Evolutionary conservation across 495 filamentous ascomycete species (phyloP).

Genomic region (Choiromyces venosus): DNA sequence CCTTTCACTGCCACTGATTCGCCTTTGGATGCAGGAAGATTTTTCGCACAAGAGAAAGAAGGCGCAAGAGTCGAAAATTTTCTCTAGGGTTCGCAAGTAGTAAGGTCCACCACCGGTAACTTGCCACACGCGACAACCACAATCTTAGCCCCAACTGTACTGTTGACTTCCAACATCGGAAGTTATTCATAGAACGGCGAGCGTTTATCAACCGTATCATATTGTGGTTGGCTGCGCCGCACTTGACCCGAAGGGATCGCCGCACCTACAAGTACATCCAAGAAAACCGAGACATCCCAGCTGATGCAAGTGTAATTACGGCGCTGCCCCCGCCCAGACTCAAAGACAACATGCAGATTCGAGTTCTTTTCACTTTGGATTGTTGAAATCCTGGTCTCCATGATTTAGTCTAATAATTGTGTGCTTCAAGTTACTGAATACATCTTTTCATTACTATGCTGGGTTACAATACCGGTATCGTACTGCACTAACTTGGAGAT

Average conservation of each 20-base stretch:
- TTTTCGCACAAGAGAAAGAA: not conserved
- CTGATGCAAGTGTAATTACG: not conserved
- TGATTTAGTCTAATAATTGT: not conserved
- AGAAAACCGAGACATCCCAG: not conserved
- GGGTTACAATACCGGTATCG: no score
- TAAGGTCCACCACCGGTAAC: not conserved
- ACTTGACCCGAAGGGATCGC: not conserved
- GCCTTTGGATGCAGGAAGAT: not conserved
- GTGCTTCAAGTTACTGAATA: no score
- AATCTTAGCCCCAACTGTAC: not conserved
- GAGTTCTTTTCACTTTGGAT: not conserved
- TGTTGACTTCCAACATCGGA: not conserved
- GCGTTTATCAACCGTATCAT: not conserved
- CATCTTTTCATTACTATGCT: no score
- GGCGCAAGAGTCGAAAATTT: not conserved
- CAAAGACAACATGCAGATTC: not conserved
- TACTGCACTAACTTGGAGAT: not conserved
- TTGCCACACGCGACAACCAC: not conserved
- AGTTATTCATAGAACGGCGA: not conserved
- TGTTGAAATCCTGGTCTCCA: not conserved
- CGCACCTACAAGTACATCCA: not conserved
- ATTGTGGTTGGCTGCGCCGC: not conserved
- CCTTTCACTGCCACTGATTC: not conserved
- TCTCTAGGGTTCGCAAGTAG: not conserved
- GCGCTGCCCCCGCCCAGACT: not conserved